Percentiles rank a stretch among this genome's conserved stretches.
Evolutionary conservation across 306 rosid genomes (phyloP).

Genomic region (Erythrophleum fordii): DNA sequence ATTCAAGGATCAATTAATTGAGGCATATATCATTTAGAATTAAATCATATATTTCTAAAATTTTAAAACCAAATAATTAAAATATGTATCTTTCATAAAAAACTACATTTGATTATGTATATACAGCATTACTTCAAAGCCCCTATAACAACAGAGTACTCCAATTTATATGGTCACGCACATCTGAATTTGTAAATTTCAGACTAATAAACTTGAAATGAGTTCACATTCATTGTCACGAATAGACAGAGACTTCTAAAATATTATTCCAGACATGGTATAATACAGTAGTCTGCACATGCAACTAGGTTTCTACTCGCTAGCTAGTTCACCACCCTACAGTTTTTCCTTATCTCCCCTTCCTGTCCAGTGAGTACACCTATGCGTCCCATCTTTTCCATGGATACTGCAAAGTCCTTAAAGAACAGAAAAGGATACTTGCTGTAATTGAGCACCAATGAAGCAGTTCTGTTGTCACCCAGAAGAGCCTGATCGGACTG

Average conservation of each 20-base stretch:
- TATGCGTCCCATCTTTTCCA: slow-evolving; percentile 72
- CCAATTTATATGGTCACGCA: not conserved
- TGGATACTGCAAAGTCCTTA: slow-evolving; percentile 68
- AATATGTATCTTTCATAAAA: too few species aligned
- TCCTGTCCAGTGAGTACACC: slow-evolving; percentile 73
- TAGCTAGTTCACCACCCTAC: slow-evolving; percentile 63
- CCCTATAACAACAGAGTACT: too few species aligned
- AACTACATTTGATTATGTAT: too few species aligned
- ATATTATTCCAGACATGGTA: not conserved
- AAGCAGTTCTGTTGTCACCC: slow-evolving; percentile 58
- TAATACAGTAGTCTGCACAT: not conserved
- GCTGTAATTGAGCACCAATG: slow-evolving; percentile 64
- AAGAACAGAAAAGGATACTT: slow-evolving; percentile 58
- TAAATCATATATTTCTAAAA: too few species aligned
- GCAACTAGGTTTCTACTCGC: not conserved
- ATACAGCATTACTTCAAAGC: not conserved
- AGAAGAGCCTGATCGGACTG: slow-evolving; percentile 82
- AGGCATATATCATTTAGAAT: too few species aligned
- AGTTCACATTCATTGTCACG: not conserved
- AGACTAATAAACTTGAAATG: not conserved
- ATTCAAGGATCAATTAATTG: not conserved
- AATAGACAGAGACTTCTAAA: not conserved
- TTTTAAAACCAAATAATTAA: too few species aligned
- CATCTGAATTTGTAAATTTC: not conserved
- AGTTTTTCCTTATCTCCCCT: slow-evolving; percentile 77